phyloP scores from a whole-genome alignment of 1,284 basidiomycete genomes.

The Spongiforma sp. region DNA sequence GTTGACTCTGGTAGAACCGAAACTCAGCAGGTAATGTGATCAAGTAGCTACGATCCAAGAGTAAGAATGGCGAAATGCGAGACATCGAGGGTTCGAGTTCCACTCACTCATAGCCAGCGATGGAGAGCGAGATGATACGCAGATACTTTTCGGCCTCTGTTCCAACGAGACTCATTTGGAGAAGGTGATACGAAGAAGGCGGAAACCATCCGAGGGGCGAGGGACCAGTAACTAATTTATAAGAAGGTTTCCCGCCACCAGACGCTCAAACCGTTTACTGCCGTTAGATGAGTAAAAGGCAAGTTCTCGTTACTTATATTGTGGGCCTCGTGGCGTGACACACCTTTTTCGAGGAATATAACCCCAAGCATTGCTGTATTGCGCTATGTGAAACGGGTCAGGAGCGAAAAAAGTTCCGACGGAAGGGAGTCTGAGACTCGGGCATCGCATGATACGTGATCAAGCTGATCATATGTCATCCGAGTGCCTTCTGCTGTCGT shows the following conservation, averaged over 20 bases:
- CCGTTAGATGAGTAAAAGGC: conserved; percentile 20
- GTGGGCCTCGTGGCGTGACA: conserved; percentile 6
- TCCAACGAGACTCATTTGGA: conserved; percentile 24
- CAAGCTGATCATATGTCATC: no score
- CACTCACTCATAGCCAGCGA: conserved; percentile 40
- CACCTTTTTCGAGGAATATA: conserved; percentile 4
- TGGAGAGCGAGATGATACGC: conserved; percentile 36
- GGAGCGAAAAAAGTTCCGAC: not conserved
- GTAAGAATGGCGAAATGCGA: conserved; percentile 14
- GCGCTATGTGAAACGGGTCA: conserved; percentile 10
- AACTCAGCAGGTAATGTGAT: conserved; percentile 47
- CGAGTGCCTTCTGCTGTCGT: not conserved
- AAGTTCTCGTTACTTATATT: not conserved
- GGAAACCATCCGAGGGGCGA: not conserved
- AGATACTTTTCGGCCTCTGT: conserved; percentile 35
- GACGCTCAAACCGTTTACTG: conserved; percentile 13
- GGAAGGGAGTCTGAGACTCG: not conserved
- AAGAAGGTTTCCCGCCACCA: conserved; percentile 3
- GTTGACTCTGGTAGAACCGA: conserved; percentile 46
- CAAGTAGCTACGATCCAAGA: conserved; percentile 37
- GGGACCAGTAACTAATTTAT: conserved; percentile 21
- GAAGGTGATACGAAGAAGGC: not conserved
- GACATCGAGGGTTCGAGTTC: no score
- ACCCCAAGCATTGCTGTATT: conserved; percentile 3
- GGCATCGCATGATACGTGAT: not conserved